Base-by-base conservation (phyloP, 768 basidiomycete species). In the Suillus subalutaceus region DNA sequence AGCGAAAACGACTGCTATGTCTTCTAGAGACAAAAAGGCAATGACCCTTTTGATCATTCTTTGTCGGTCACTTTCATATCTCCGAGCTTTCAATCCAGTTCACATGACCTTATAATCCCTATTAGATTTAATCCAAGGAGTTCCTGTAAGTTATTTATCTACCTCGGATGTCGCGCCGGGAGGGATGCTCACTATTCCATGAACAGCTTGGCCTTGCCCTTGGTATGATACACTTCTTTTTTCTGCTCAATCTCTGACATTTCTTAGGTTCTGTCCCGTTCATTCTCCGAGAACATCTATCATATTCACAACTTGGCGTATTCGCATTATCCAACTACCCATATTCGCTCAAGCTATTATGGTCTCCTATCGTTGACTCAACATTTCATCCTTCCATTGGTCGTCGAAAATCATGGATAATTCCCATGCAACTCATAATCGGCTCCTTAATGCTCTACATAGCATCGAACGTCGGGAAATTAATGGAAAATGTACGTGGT, bases 381-480 rank as follows among this genome's bases (percentile, higher is more conserved):
- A 82, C 91, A 69, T 99, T 91, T 77, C 82, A 91, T 72, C 80
- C 87, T 44, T 90, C 87, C 50, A 70, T 96, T 68, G 97, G 97
- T n/a, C 90, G 97, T 60, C 85, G 97, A 69, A 99, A 98, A 78
- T 96, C 94, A 67, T 99, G 97, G 97, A 99, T 99, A 70, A 90
- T 99, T 68, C 97, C 97, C 53, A 97, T 99, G 85, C 97, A 99
- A 76, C 75, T 90, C 40, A 88, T 95, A 69, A 92, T 98, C 60
- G 97, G 95, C 50, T 82, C 86, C 50, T 80, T 95, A 66, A 93
- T 94, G 91, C 72, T 93, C 44, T 89, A 88, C 71, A 89, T 94
- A 67, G 91, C 92, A 6, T 75, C 86, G 63, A 88, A 91, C 70
- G 89, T 90, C 8, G 85, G 94, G 72, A 85, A 85, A 69, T 80